Conservation (phyloP, 1,284 basidiomycete genomes). For the Ganoderma leucocontextum region DNA sequence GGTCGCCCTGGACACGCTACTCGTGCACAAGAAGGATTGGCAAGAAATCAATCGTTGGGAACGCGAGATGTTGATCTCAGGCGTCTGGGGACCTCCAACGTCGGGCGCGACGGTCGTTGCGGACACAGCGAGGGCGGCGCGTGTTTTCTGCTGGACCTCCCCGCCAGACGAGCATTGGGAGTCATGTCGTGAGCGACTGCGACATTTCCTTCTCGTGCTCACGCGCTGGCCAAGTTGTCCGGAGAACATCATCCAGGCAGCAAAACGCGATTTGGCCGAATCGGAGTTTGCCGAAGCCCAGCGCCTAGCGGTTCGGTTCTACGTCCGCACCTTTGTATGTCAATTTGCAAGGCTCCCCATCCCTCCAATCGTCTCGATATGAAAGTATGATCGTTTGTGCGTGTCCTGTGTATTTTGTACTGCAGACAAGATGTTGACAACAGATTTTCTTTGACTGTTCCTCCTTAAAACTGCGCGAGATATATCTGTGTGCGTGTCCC, state of each 20-base stretch:
- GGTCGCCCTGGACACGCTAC: neutral
- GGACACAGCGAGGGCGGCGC: accelerated
- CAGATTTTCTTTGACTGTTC: too few relatives aligned
- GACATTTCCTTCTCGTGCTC: neutral
- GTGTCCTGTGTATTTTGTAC: neutral
- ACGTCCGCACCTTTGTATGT: neutral
- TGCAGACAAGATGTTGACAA: too few relatives aligned
- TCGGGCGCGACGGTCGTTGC: slow-evolving; percentile 32
- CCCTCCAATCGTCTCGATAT: neutral
- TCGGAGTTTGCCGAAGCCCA: neutral
- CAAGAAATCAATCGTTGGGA: neutral
- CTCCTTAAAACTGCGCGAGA: too few relatives aligned
- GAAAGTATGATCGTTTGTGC: too few relatives aligned
- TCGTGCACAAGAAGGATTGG: neutral
- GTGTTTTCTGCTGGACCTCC: neutral
- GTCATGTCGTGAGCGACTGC: neutral
- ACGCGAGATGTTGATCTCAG: neutral
- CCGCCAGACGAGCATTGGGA: neutral
- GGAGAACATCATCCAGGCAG: neutral
- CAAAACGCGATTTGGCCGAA: neutral
- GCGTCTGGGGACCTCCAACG: neutral
- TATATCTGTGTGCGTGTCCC: too few relatives aligned
- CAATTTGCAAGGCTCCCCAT: neutral
- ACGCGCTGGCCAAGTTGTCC: neutral
- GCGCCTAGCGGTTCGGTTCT: neutral